Evolutionary conservation across 495 filamentous ascomycete genomes (phyloP), one percentile per base, ranked within the genome.

Genomic region (Podospora conica): DNA sequence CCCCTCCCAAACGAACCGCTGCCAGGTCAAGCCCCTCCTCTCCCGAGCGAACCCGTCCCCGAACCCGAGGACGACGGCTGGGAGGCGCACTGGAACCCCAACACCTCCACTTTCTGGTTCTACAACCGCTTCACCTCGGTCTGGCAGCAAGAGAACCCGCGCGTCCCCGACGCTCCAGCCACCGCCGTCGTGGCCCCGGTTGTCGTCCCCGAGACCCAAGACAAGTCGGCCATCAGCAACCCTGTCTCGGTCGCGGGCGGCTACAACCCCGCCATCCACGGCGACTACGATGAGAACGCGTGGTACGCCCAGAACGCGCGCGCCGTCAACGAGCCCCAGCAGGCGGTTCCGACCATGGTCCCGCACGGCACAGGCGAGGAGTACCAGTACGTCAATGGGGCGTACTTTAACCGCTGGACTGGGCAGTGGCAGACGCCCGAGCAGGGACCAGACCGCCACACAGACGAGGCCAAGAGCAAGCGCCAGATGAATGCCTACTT

Each of bases 241-340:
- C 71, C 71, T 5, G 58, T 65, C 27, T 75, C 74, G 3, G 31
- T 75, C 33, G 78, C 84, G 4, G 89, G 88, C 23, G 91, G 93
- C 65, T 98, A 98, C 80, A 95, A 97, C 71, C 95, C 95, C 3
- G 90, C 92, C 24, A 94, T 98, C 58, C 95, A 98, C 74, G 95
- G 95, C 66, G 88, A 90, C 77, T 98, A 97, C 79, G 94, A 98
- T 71, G 93, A 93, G 20, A 94, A 86, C 33, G 95, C 95, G 6
- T 88, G 91, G 75, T 98, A 98, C 75, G 95, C 95, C 15, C 85
- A 90, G 72, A 65, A 70, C n/a, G 63, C 76, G 9, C 63, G 69
- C 20, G 64, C 62, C 28, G 66, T 60, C 15, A 63, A 23, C 20
- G 48, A 63, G 40, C 61, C 40, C 21, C 61, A 27, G 20, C 48